phyloP scores from a whole-genome alignment of 257 asterid species.

The Salvia splendens region DNA sequence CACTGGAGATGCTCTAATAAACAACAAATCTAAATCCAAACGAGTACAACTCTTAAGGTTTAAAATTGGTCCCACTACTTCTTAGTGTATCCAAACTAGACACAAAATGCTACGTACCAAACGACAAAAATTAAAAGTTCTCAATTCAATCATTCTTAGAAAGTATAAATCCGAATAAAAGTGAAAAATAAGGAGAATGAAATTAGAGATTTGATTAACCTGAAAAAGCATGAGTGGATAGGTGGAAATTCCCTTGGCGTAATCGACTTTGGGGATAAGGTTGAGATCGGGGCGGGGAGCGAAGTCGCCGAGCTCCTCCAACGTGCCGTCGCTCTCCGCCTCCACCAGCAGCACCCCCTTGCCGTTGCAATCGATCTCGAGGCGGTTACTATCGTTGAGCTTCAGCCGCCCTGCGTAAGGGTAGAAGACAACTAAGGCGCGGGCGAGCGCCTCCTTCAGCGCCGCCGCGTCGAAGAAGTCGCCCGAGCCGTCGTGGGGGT shows the following conservation, averaged over 20 bases:
- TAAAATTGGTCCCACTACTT: too few species aligned
- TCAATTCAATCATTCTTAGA: too few species aligned
- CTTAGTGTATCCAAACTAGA: too few species aligned
- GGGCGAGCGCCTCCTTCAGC: conserved; percentile 53
- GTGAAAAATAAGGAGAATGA: too few species aligned
- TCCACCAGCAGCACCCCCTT: conserved; percentile 64
- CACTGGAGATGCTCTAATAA: too few species aligned
- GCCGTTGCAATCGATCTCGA: conserved; percentile 64
- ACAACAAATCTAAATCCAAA: too few species aligned
- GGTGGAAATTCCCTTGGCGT: conserved; percentile 51
- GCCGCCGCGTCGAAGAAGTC: conserved; percentile 50
- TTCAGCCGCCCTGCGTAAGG: conserved; percentile 64
- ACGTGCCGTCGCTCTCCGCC: conserved; percentile 55
- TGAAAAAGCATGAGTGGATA: conserved; percentile 71
- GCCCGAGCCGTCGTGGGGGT: conserved; percentile 42
- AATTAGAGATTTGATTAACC: conserved; percentile 35
- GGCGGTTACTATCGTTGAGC: conserved; percentile 46
- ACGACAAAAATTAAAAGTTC: too few species aligned
- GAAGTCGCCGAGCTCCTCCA: conserved; percentile 69
- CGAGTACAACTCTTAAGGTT: too few species aligned
- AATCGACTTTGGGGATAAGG: conserved; percentile 65
- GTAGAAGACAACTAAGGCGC: conserved; percentile 59
- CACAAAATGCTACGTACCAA: too few species aligned
- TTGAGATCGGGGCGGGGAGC: conserved; percentile 61
- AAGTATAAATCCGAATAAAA: too few species aligned